Evolutionary conservation across 1,284 basidiomycete species (phyloP).

Genomic region (Pseudozyma hubeiensis): DNA sequence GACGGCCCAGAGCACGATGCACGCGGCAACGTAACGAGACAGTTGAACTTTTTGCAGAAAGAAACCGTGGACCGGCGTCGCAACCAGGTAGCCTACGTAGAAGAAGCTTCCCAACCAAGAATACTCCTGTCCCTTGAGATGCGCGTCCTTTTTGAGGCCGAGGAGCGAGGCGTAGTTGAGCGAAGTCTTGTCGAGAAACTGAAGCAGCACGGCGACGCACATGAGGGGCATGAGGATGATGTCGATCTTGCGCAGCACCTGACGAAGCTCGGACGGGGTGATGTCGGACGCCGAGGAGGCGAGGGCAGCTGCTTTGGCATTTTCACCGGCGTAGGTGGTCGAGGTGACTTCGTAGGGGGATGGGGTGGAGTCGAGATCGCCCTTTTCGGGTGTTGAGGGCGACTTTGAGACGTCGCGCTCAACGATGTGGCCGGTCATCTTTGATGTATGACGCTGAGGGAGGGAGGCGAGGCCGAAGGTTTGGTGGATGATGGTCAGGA

Average conservation of each 20-base stretch:
- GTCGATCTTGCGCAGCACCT: slow-evolving; percentile 64
- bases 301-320: slow-evolving; percentile 35
- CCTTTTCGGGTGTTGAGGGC: slow-evolving; percentile 8
- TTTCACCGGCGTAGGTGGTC: slow-evolving; percentile 21
- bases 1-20: slow-evolving; percentile 70
- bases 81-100: slow-evolving; percentile 61
- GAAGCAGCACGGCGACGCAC: slow-evolving; percentile 52
- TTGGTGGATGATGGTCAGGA: neutral
- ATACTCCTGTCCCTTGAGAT: slow-evolving; percentile 58
- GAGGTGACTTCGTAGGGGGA: slow-evolving; percentile 23
- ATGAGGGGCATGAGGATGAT: slow-evolving; percentile 60
- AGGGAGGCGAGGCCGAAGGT: neutral
- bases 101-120: slow-evolving; percentile 64
- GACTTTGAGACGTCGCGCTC: slow-evolving; percentile 1
- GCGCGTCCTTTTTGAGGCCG: slow-evolving; percentile 56
- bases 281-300: slow-evolving; percentile 18
- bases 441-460: neutral
- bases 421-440: slow-evolving; percentile 2
- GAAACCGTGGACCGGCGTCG: slow-evolving; percentile 38
- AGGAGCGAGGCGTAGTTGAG: slow-evolving; percentile 62
- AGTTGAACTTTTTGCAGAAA: slow-evolving; percentile 55
- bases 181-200: slow-evolving; percentile 64
- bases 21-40: slow-evolving; percentile 54
- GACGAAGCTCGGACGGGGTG: slow-evolving; percentile 36
- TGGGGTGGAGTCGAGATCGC: neutral